phyloP scores from a whole-genome alignment of 2,329 filamentous ascomycete species.

The Scytalidium lignicola region DNA sequence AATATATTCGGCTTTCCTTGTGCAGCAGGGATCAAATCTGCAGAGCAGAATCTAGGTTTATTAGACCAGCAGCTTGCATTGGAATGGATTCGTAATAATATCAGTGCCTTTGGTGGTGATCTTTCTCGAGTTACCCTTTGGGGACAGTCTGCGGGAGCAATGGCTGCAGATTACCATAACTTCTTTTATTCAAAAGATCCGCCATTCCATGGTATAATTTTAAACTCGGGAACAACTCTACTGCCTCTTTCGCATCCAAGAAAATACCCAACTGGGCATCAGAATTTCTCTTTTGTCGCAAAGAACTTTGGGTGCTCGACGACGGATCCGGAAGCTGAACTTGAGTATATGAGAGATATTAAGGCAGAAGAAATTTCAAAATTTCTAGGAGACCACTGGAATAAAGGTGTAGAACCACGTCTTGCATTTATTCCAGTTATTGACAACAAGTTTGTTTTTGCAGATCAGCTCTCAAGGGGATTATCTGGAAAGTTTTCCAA shows the following conservation, averaged over 20 bases:
- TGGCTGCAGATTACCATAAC: conserved; percentile 19
- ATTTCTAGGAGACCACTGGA: conserved; percentile 11
- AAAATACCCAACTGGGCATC: conserved; percentile 7
- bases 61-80: conserved; percentile 54
- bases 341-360: conserved; percentile 22
- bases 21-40: conserved; percentile 10
- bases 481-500: conserved; percentile 12
- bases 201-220: conserved; percentile 17
- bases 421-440: conserved; percentile 15
- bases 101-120: conserved; percentile 54
- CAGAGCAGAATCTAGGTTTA: conserved; percentile 38
- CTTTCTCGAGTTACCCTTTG: conserved; percentile 27
- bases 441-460: conserved; percentile 13
- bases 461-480: conserved; percentile 12
- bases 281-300: conserved; percentile 22
- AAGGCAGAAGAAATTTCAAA: conserved; percentile 9
- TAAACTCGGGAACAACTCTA: conserved; percentile 13
- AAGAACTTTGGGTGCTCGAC: conserved; percentile 19
- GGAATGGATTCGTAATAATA: conserved; percentile 54
- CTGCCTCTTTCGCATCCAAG: conserved; percentile 3
- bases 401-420: conserved; percentile 7
- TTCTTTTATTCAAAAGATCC: conserved; percentile 21
- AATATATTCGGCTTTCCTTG: conserved; percentile 27
- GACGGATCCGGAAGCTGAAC: conserved; percentile 14
- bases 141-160: conserved; percentile 23